Conservation (phyloP, 1,139 yeast genomes). For the Geotrichum bryndzae region DNA sequence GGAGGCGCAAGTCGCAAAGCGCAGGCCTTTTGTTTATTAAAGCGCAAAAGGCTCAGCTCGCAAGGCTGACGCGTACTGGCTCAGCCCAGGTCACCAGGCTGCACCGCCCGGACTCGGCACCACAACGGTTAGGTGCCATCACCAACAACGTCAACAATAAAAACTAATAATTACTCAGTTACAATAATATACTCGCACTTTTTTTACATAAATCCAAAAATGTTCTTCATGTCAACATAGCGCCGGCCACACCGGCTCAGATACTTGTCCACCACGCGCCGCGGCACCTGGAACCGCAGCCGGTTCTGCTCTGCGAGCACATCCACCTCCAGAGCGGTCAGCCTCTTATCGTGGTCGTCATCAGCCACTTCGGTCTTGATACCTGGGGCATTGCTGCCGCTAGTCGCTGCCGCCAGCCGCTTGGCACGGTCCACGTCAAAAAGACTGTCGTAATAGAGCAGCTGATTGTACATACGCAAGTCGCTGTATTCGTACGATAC, state of each 20-base stretch:
- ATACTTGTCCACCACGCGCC: slow-evolving; percentile 66
- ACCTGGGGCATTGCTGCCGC: slow-evolving; percentile 4
- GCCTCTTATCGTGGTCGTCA: not conserved
- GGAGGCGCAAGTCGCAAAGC: no score
- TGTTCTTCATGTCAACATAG: slow-evolving; percentile 78
- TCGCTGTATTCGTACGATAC: slow-evolving; percentile 76
- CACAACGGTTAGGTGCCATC: not conserved
- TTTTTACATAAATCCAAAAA: slow-evolving; percentile 42
- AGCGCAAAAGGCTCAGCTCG: no score
- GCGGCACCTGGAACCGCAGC: slow-evolving; percentile 50
- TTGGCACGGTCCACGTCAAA: slow-evolving; percentile 83
- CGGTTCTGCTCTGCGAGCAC: slow-evolving; percentile 81
- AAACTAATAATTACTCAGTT: not conserved
- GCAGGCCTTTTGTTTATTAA: no score
- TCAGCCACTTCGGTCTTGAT: slow-evolving; percentile 3
- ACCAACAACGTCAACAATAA: not conserved
- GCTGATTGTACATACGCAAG: slow-evolving; percentile 77
- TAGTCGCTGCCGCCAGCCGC: slow-evolving; percentile 30
- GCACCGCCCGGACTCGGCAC: not conserved
- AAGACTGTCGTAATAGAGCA: slow-evolving; percentile 68
- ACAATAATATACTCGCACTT: not conserved
- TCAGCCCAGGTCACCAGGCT: not conserved
- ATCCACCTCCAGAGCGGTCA: slow-evolving; percentile 39
- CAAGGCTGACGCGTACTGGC: no score
- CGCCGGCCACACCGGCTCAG: slow-evolving; percentile 82